phyloP scores from a whole-genome alignment of 2,329 filamentous ascomycete genomes.

The Calonectria pseudoreteaudii region DNA sequence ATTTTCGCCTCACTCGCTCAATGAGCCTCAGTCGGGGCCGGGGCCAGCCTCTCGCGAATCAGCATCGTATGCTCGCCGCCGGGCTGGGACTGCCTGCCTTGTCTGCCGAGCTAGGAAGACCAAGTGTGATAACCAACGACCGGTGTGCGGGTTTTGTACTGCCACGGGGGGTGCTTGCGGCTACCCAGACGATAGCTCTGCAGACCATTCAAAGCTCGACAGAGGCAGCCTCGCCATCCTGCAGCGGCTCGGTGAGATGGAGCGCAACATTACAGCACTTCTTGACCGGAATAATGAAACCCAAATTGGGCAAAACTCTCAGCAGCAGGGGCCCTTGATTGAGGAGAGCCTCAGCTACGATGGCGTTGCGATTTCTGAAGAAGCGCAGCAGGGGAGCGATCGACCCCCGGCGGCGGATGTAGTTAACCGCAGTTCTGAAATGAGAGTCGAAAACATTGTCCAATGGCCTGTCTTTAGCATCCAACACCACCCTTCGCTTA shows the following conservation, averaged over 20 bases:
- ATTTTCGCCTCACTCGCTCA: not conserved
- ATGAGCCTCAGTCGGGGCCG: not conserved
- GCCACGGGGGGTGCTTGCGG: slow-evolving; percentile 31
- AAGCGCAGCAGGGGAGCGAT: slow-evolving; percentile 10
- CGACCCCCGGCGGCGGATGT: slow-evolving; percentile 25
- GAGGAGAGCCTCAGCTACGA: not conserved
- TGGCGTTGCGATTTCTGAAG: not conserved
- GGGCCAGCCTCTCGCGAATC: slow-evolving; percentile 15
- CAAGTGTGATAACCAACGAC: slow-evolving; percentile 35
- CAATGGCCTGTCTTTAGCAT: slow-evolving; percentile 23
- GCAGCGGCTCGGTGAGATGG: slow-evolving; percentile 31
- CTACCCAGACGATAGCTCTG: slow-evolving; percentile 30
- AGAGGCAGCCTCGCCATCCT: slow-evolving; percentile 35
- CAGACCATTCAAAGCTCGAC: slow-evolving; percentile 35
- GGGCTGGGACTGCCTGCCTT: slow-evolving; percentile 25
- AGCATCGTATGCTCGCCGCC: slow-evolving; percentile 20
- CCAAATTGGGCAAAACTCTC: not conserved
- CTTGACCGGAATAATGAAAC: not conserved
- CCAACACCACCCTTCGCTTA: slow-evolving; percentile 15
- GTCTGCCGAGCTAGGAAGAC: slow-evolving; percentile 33
- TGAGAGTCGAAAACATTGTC: slow-evolving; percentile 24
- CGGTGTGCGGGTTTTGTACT: slow-evolving; percentile 35
- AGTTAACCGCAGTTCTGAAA: slow-evolving; percentile 27
- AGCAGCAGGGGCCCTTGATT: not conserved
- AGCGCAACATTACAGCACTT: slow-evolving; percentile 19